Percentiles rank a stretch among this genome's conserved stretches.
These are phyloP conservation scores for Suillus paluster DNA, from an alignment of 768 basidiomycete species.

Conservation along the genomic window DNA sequence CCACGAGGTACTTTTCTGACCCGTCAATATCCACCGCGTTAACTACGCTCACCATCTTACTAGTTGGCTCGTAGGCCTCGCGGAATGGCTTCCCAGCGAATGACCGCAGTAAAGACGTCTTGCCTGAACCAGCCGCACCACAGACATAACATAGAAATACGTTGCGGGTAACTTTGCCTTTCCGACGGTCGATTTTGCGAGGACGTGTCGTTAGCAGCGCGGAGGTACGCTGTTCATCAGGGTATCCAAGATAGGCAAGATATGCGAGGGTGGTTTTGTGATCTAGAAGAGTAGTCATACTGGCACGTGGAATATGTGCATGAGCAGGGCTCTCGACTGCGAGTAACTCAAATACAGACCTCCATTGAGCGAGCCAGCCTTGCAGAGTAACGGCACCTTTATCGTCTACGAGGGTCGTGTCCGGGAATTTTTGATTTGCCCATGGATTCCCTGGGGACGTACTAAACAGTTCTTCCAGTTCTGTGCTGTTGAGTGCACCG, in stretches of 20 bases:
- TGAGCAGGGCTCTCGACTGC: neutral
- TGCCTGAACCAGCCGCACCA: constrained; percentile 95
- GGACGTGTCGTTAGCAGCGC: constrained; percentile 87
- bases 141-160: constrained; percentile 94
- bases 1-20: constrained; percentile 94
- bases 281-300: constrained; percentile 97
- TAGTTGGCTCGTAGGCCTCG: constrained; percentile 84
- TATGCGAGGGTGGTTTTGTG: constrained; percentile 91
- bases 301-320: constrained; percentile 33
- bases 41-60: constrained; percentile 88
- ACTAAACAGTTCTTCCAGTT: constrained; percentile 88
- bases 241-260: constrained; percentile 94
- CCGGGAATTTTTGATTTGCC: constrained; percentile 88
- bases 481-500: constrained; percentile 82
- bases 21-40: constrained; percentile 95
- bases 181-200: constrained; percentile 82
- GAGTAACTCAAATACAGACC: constrained; percentile 50
- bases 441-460: constrained; percentile 98
- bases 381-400: constrained; percentile 92
- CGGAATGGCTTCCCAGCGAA: constrained; percentile 86
- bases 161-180: constrained; percentile 86
- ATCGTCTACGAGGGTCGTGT: constrained; percentile 87
- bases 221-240: constrained; percentile 74
- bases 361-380: constrained; percentile 99
- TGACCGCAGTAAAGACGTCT: constrained; percentile 83